phyloP scores from a whole-genome alignment of 768 basidiomycete genomes.

The Boletus rubescentipes region DNA sequence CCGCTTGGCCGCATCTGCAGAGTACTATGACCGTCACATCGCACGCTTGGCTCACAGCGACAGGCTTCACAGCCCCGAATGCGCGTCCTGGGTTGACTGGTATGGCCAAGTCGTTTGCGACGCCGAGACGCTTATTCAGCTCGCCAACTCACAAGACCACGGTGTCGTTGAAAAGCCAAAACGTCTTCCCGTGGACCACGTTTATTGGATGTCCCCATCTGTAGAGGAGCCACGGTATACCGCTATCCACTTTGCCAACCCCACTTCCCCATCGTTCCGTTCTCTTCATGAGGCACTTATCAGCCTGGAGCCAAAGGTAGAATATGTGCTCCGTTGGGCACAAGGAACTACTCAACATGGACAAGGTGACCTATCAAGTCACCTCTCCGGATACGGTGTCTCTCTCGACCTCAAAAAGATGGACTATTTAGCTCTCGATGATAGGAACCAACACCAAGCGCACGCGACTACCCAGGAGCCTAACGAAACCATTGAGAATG shows the following conservation, averaged over 20 bases:
- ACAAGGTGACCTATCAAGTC: conserved; percentile 31
- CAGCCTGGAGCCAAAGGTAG: conserved; percentile 46
- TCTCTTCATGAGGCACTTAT: conserved; percentile 69
- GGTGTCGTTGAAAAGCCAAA: conserved; percentile 28
- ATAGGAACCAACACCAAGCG: conserved; percentile 46
- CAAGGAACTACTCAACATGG: conserved; percentile 37
- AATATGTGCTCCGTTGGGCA: conserved; percentile 68
- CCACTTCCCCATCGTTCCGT: conserved; percentile 65
- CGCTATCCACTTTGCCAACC: conserved; percentile 77
- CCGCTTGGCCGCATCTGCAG: conserved; percentile 80
- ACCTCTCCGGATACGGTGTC: conserved; percentile 89
- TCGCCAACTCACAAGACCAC: conserved; percentile 52
- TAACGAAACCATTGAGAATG: not conserved
- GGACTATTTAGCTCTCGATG: conserved; percentile 94
- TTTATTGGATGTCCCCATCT: conserved; percentile 51
- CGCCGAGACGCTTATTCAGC: conserved; percentile 51
- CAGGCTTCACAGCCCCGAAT: conserved; percentile 33
- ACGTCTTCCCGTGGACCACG: conserved; percentile 75
- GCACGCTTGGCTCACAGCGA: conserved; percentile 24
- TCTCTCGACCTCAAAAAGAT: conserved; percentile 93
- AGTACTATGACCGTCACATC: conserved; percentile 55
- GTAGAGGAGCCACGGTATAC: conserved; percentile 53
- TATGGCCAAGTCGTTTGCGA: conserved; percentile 75
- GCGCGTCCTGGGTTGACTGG: conserved; percentile 84
- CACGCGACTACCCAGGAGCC: not conserved